Percentiles rank a stretch among this genome's conserved stretches.
Conservation (phyloP, 1,139 yeast species). For the Sugiyamaella sp. region DNA sequence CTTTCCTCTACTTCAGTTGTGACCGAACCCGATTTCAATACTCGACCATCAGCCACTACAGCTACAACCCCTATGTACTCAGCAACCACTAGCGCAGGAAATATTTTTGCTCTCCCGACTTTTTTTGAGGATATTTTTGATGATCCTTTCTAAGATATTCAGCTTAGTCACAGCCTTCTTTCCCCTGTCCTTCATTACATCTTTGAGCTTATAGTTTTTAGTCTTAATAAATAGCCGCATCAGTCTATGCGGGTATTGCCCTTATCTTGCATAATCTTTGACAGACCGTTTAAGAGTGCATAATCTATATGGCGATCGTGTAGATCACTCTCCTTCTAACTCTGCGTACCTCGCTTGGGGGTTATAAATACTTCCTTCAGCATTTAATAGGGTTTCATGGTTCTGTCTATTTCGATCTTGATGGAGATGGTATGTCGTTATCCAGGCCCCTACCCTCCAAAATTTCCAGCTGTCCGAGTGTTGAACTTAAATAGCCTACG, state of each 20-base stretch:
- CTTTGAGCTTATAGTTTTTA: background rate
- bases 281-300: background rate
- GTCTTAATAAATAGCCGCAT: slow-evolving; percentile 6
- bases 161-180: background rate
- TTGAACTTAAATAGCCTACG: slow-evolving; percentile 9
- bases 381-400: too few species aligned
- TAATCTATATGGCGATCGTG: slow-evolving; percentile 3
- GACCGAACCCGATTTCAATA: too few species aligned
- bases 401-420: too few species aligned
- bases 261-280: slow-evolving; percentile 11
- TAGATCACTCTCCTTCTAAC: too few species aligned
- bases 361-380: too few species aligned
- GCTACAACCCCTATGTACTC: background rate
- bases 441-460: too few species aligned
- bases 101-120: background rate
- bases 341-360: too few species aligned
- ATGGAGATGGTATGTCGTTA: background rate
- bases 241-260: too few species aligned
- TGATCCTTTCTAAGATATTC: slow-evolving; percentile 9
- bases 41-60: background rate
- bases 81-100: background rate
- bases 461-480: too few species aligned
- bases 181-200: slow-evolving; percentile 6
- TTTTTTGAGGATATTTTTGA: slow-evolving; percentile 1
- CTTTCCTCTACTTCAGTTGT: too few species aligned